Evolutionary conservation across 2,329 filamentous ascomycete genomes (phyloP).

Genomic region (Grosmannia penicillata): DNA sequence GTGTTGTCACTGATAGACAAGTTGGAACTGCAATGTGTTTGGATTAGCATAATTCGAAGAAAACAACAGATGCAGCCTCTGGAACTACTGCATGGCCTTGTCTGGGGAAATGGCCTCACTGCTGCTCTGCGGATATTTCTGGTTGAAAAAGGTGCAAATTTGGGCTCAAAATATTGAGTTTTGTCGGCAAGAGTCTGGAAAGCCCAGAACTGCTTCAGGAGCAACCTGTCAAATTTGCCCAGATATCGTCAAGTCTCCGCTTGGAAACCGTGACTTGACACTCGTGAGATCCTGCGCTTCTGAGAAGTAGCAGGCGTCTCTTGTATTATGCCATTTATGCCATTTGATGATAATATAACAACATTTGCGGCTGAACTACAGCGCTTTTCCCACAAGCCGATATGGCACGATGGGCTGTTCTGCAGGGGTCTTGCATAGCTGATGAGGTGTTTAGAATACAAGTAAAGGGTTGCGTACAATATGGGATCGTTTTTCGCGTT

Average conservation of each 20-base stretch:
- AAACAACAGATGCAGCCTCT: no score
- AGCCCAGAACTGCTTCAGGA: slow-evolving; percentile 10
- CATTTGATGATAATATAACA: background rate
- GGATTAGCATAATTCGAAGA: slow-evolving; percentile 12
- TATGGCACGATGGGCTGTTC: background rate
- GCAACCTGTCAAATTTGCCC: no score
- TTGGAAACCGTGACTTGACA: slow-evolving; percentile 13
- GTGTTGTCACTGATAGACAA: slow-evolving; percentile 29
- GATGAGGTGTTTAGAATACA: background rate
- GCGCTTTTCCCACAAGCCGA: background rate
- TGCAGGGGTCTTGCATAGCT: no score
- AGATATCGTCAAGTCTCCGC: no score
- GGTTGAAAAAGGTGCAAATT: no score
- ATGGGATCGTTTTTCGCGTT: background rate
- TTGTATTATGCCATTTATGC: no score
- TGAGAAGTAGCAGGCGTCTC: no score
- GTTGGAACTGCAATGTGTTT: slow-evolving; percentile 30
- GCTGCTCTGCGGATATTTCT: no score
- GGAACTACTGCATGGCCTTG: background rate
- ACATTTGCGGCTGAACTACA: background rate
- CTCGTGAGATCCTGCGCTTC: no score
- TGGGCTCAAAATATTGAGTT: slow-evolving; percentile 1
- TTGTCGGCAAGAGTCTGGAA: slow-evolving; percentile 8
- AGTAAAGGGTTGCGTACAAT: slow-evolving; percentile 6
- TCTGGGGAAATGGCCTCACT: no score